phyloP scores from a whole-genome alignment of 306 rosid genomes.

The Psophocarpus tetragonolobus region DNA sequence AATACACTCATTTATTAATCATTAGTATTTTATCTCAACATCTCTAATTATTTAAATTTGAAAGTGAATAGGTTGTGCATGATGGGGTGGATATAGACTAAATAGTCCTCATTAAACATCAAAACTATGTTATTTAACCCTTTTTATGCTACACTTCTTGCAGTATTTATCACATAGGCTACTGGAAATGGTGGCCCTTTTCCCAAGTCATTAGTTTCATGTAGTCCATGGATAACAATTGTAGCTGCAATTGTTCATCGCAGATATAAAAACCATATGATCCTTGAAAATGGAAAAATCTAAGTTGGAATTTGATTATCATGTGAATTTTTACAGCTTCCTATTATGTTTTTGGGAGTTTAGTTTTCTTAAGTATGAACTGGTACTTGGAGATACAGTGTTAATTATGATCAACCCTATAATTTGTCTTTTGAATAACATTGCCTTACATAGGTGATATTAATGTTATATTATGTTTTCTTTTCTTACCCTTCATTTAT shows the following conservation, averaged over 20 bases:
- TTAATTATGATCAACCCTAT: too few relatives aligned
- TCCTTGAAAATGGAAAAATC: too few relatives aligned
- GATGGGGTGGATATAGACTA: slow-evolving; percentile 99
- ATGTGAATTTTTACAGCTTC: too few relatives aligned
- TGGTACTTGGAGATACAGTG: too few relatives aligned
- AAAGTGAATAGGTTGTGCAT: slow-evolving; percentile 79
- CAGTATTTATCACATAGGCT: slow-evolving; percentile 97
- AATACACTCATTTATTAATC: neutral
- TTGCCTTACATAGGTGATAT: neutral
- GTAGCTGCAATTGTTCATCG: too few relatives aligned
- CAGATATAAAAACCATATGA: too few relatives aligned
- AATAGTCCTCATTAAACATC: slow-evolving; percentile 90
- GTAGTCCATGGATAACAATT: too few relatives aligned
- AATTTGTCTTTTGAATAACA: too few relatives aligned
- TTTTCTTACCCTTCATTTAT: neutral
- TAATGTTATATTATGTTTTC: slow-evolving; percentile 20
- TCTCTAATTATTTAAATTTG: slow-evolving; percentile 31
- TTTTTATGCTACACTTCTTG: slow-evolving; percentile 95
- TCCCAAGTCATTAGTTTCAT: slow-evolving; percentile 76
- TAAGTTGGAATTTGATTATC: too few relatives aligned
- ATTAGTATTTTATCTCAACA: slow-evolving; percentile 16
- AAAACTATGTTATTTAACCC: slow-evolving; percentile 89
- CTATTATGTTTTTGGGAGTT: too few relatives aligned
- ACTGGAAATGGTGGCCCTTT: slow-evolving; percentile 99
- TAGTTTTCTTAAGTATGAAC: too few relatives aligned